Evolutionary conservation across 495 filamentous ascomycete genomes (phyloP).

Genomic region (Penicillium coffeae): DNA sequence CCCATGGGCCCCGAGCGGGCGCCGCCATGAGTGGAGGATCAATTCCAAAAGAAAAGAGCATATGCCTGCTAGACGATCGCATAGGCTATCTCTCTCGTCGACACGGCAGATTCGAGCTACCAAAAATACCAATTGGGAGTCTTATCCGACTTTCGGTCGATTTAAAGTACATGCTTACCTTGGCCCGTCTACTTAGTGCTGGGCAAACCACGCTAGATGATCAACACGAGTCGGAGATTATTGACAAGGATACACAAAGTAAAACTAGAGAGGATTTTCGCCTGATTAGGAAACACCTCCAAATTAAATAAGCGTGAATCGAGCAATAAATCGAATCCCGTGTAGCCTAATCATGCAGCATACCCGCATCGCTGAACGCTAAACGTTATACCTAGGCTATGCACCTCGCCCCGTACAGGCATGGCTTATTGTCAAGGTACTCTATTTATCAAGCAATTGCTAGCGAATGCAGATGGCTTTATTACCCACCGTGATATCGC

Average conservation of each 20-base stretch:
- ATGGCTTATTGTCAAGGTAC: too few relatives aligned
- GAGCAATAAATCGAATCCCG: constrained; percentile 1
- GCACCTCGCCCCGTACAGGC: too few relatives aligned
- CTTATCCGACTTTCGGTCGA: too few relatives aligned
- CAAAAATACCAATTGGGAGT: too few relatives aligned
- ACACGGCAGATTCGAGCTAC: neutral
- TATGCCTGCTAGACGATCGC: neutral
- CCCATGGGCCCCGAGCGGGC: neutral
- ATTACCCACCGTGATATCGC: too few relatives aligned
- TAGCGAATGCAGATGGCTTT: too few relatives aligned
- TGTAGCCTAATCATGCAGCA: neutral
- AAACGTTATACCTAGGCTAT: neutral
- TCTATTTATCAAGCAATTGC: too few relatives aligned
- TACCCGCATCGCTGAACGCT: neutral
- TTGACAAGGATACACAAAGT: constrained; percentile 4
- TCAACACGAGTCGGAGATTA: constrained; percentile 17
- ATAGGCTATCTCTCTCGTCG: neutral
- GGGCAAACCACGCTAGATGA: neutral
- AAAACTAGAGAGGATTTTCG: neutral
- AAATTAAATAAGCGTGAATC: neutral
- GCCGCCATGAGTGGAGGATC: too few relatives aligned
- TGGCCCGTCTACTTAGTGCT: neutral
- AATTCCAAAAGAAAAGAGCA: constrained; percentile 3
- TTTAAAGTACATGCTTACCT: neutral
- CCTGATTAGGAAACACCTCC: neutral